phyloP scores from a whole-genome alignment of 305 asterid species.

The Fraxinus latifolia region DNA sequence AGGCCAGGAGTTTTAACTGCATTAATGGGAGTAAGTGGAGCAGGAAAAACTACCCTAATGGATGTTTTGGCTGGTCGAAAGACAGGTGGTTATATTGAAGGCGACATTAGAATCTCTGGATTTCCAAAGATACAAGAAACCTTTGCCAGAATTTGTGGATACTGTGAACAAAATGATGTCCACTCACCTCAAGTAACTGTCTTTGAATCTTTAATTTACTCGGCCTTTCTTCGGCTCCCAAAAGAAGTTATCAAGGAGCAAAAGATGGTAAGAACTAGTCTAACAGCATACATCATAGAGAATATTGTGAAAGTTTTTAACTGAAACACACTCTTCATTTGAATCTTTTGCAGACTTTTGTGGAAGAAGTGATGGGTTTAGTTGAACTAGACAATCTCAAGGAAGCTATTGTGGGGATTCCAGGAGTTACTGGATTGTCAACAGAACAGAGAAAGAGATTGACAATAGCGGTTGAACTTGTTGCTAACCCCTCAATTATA shows the following conservation, averaged over 20 bases:
- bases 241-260: conserved; percentile 62
- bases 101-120: conserved; percentile 77
- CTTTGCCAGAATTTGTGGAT: conserved; percentile 86
- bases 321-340: not conserved
- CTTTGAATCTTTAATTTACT: conserved; percentile 67
- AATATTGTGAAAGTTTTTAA: not conserved
- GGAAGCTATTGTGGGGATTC: conserved; percentile 82
- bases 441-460: conserved; percentile 83
- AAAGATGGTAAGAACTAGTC: conserved; percentile 53
- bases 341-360: conserved; percentile 49
- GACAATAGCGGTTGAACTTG: conserved; percentile 88
- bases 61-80: conserved; percentile 90
- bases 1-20: conserved; percentile 94
- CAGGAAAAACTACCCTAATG: conserved; percentile 91
- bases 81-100: conserved; percentile 85
- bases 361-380: conserved; percentile 77
- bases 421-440: conserved; percentile 76
- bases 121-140: conserved; percentile 82
- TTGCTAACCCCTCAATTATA: conserved; percentile 85
- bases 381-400: conserved; percentile 74
- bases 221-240: conserved; percentile 86
- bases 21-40: conserved; percentile 93
- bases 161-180: conserved; percentile 83
- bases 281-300: not conserved
- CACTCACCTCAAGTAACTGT: conserved; percentile 97